Evolutionary conservation across 768 basidiomycete genomes (phyloP).

Genomic region (Mycena albidolilacea): DNA sequence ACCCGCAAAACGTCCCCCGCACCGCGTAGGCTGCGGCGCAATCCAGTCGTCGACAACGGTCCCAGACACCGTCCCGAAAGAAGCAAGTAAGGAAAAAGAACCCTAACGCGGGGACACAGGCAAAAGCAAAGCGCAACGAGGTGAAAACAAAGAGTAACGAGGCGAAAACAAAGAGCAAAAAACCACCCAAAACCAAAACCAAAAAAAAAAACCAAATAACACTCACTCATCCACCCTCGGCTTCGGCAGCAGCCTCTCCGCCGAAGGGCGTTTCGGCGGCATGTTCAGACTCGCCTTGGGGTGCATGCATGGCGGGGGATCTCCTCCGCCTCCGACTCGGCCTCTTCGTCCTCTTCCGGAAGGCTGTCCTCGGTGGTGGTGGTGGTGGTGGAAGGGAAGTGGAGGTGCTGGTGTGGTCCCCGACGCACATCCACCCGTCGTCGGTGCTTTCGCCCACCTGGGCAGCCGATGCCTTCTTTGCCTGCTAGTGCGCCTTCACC

Average conservation of each 20-base stretch:
- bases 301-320: conserved; percentile 35
- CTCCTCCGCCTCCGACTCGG: conserved; percentile 37
- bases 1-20: too few relatives aligned
- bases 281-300: conserved; percentile 49
- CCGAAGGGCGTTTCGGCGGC: conserved; percentile 62
- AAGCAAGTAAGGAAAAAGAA: background rate
- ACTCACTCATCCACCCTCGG: conserved; percentile 77
- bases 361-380: background rate
- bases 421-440: conserved; percentile 40
- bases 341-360: conserved; percentile 41
- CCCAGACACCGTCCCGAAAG: background rate
- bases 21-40: too few relatives aligned
- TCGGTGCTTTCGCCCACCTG: conserved; percentile 34
- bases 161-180: background rate
- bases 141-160: too few relatives aligned
- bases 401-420: conserved; percentile 4
- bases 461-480: conserved; percentile 41
- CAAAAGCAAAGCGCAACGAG: too few relatives aligned
- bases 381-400: conserved; percentile 3
- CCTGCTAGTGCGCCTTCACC: conserved; percentile 37
- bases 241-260: conserved; percentile 75
- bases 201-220: too few relatives aligned
- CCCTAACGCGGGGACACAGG: background rate
- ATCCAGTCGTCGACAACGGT: too few relatives aligned
- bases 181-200: too few relatives aligned